Conservation (phyloP, 768 basidiomycete species). For the Naganishia kalamii region DNA sequence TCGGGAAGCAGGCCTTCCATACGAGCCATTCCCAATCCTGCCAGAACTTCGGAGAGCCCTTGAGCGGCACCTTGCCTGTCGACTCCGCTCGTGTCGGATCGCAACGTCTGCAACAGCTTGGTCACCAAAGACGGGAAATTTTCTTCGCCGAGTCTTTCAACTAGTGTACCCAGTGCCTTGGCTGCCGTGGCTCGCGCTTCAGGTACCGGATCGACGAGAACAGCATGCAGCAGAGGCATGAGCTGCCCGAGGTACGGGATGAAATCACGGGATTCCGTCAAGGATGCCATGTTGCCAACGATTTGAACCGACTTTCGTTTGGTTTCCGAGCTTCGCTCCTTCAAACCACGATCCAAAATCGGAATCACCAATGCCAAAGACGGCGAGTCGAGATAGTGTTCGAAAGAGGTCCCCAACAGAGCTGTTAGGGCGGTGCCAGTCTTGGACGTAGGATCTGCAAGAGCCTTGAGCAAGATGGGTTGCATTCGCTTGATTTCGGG, state of each 20-base stretch:
- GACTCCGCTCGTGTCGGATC: slow-evolving; percentile 87
- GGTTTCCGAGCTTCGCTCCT: slow-evolving; percentile 84
- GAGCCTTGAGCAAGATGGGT: slow-evolving; percentile 80
- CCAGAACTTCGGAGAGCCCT: slow-evolving; percentile 88
- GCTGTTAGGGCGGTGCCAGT: slow-evolving; percentile 77
- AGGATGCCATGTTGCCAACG: slow-evolving; percentile 73
- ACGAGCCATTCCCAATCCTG: slow-evolving; percentile 94
- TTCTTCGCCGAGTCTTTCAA: slow-evolving; percentile 86
- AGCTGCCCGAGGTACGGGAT: slow-evolving; percentile 86
- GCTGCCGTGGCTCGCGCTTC: slow-evolving; percentile 96
- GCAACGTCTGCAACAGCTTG: slow-evolving; percentile 76
- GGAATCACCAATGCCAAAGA: slow-evolving; percentile 94
- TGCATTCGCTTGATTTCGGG: slow-evolving; percentile 92
- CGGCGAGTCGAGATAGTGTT: slow-evolving; percentile 96
- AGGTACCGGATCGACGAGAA: slow-evolving; percentile 93
- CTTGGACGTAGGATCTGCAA: slow-evolving; percentile 83
- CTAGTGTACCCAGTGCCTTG: slow-evolving; percentile 90
- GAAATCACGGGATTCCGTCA: slow-evolving; percentile 59
- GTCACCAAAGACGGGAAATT: slow-evolving; percentile 95
- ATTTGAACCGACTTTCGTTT: slow-evolving; percentile 96
- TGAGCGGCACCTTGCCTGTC: slow-evolving; percentile 98
- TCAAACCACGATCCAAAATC: slow-evolving; percentile 84
- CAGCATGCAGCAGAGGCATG: slow-evolving; percentile 81
- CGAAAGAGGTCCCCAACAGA: slow-evolving; percentile 87
- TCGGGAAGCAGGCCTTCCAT: slow-evolving; percentile 86